Evolutionary conservation across 257 asterid species (phyloP), one percentile per base, ranked within the genome.

Genomic region (Parsonsia alboflavescens): DNA sequence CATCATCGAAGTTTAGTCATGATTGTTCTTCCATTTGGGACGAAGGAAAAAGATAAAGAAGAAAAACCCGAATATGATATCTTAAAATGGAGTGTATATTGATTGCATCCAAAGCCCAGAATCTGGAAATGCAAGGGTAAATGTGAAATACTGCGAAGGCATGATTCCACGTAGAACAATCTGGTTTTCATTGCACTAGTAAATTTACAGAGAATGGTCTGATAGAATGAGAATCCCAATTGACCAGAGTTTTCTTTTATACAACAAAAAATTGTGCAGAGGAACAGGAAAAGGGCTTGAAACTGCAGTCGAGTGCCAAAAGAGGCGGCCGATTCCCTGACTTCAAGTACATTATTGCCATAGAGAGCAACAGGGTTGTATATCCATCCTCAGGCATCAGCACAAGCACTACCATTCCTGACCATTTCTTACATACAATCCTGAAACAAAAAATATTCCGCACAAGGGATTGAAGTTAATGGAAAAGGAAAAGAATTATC

Each of bases 181-280:
- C 7, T 13, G 67, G 52, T 4, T 72, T 7, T 72, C 76, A 8
- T 58, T 10, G 7, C 7, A n/a, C 59, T 17, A 44, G 21, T 73
- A 45, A 64, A 59, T 73, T 73, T 59, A 73, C 70, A 59, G 3
- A 16, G 69, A 26, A 42, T 42, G 6, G 45, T 73, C 22, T 5
- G 39, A 70, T 15, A 30, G 39, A 69, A 30, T 70, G 7, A 30
- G 39, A 69, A 30, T 70, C 44, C 24, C 49, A 2, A 16, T 26
- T 48, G 17, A 26, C 33, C 45, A 26, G 58, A 69, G 30, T 22
- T 58, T 58, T 21, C 65, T n/a, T 59, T 73, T 72, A 8, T 58
- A 73, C 68, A 56, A 13, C 12, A 58, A 13, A 58, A 58, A 54
- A 21, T 21, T 36, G 9, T n/a, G 9, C n/a, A 33, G 22, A 36